Conservation (phyloP, 805 yeast genomes). For the Candida maris region DNA sequence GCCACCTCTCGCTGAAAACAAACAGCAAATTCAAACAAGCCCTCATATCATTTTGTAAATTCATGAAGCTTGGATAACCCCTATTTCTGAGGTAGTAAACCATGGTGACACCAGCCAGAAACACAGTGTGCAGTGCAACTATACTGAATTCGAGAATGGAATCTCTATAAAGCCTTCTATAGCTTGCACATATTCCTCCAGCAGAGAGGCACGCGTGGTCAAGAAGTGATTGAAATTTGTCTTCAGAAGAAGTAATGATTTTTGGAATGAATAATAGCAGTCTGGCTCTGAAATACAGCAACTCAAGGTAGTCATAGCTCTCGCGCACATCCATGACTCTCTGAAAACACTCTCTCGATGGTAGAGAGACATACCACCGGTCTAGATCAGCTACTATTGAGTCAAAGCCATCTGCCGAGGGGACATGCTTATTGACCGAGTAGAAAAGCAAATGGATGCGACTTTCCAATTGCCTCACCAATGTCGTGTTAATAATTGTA, state of each 20-base stretch:
- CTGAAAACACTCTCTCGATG: conserved; percentile 11
- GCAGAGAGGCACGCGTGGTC: conserved; percentile 20
- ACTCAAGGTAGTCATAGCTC: conserved; percentile 18
- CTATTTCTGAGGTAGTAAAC: conserved; percentile 24
- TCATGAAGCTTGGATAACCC: conserved; percentile 18
- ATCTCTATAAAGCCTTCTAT: conserved; percentile 17
- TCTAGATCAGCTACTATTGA: conserved; percentile 14
- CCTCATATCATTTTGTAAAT: conserved; percentile 24
- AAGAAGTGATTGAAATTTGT: conserved; percentile 9
- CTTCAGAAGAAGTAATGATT: conserved; percentile 13
- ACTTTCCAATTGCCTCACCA: conserved; percentile 20
- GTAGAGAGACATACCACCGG: conserved; percentile 13
- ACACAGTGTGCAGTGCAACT: conserved; percentile 20
- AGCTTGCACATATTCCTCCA: conserved; percentile 22
- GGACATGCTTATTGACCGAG: conserved; percentile 12
- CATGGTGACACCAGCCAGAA: conserved; percentile 27
- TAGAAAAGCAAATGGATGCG: conserved; percentile 16
- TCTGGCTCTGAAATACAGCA: conserved; percentile 18
- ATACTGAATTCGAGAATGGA: conserved; percentile 22
- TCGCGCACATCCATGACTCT: conserved; percentile 13
- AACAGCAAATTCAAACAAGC: conserved; percentile 27
- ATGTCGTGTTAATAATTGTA: conserved; percentile 15
- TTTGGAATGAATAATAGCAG: conserved; percentile 17
- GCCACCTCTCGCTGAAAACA: conserved; percentile 27
- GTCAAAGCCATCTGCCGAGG: conserved; percentile 14